A percentile compares a stretch with the other conserved stretches of the same genome.
These are phyloP conservation scores for Aegilops sharonensis DNA, from an alignment of 176 grass and related monocot genomes.

Conservation along the genomic window DNA sequence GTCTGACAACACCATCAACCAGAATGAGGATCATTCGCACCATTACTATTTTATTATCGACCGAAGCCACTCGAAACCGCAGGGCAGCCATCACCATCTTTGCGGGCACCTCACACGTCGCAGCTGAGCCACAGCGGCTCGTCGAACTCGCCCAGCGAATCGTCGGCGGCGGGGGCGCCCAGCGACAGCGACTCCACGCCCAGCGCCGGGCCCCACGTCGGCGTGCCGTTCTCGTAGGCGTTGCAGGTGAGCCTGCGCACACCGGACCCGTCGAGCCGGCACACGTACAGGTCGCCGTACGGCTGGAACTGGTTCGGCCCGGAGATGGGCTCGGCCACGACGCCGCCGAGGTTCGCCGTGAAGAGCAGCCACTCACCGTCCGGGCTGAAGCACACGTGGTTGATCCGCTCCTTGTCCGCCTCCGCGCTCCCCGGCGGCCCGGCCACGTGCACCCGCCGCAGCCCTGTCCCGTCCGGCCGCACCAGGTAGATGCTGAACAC, in stretches of 20 bases:
- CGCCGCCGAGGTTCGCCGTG: constrained; percentile 65
- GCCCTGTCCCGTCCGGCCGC: constrained; percentile 54
- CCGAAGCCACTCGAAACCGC: neutral
- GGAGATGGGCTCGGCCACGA: constrained; percentile 59
- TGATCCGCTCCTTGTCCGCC: constrained; percentile 72
- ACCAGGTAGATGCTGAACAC: constrained; percentile 88
- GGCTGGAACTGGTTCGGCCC: constrained; percentile 85
- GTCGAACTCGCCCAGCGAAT: constrained; percentile 58
- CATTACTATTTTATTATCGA: neutral
- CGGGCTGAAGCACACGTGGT: constrained; percentile 94
- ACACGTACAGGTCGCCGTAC: constrained; percentile 79
- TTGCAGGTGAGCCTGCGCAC: constrained; percentile 71
- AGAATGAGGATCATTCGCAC: neutral
- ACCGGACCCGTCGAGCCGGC: constrained; percentile 60
- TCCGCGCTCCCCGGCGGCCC: constrained; percentile 46
- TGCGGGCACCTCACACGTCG: constrained; percentile 20
- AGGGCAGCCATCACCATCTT: neutral
- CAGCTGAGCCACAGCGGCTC: constrained; percentile 76
- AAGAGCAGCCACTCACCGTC: constrained; percentile 79
- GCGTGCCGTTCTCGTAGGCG: constrained; percentile 87
- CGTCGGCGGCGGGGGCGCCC: constrained; percentile 25
- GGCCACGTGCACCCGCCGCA: constrained; percentile 62
- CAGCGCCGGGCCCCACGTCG: constrained; percentile 38
- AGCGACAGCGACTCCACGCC: constrained; percentile 32
- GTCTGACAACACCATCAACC: neutral